These are phyloP conservation scores for Pyrenopolyporus hunteri DNA, from an alignment of 495 filamentous ascomycete species.

Conservation along the genomic window DNA sequence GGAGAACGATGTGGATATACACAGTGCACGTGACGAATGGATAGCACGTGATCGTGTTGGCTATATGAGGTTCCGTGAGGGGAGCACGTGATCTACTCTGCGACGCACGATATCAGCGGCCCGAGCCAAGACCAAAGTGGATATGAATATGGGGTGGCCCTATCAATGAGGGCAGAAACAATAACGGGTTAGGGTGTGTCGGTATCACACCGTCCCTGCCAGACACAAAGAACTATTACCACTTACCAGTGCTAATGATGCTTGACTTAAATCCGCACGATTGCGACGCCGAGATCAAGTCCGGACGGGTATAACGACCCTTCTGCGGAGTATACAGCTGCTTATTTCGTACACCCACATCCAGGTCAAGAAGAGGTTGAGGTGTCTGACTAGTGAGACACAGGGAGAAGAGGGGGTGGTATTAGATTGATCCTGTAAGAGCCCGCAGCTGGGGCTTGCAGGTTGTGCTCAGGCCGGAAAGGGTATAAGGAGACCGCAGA, in stretches of 20 bases:
- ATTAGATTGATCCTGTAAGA: slow-evolving; percentile 24
- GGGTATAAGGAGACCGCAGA: slow-evolving; percentile 31
- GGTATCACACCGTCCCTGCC: background rate
- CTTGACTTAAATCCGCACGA: too few relatives aligned
- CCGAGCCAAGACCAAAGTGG: too few relatives aligned
- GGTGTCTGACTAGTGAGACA: slow-evolving; percentile 25
- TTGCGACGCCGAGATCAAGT: too few relatives aligned
- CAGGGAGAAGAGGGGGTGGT: slow-evolving; percentile 8
- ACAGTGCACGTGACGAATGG: too few relatives aligned
- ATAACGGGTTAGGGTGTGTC: background rate
- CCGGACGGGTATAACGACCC: too few relatives aligned
- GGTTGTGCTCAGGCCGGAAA: slow-evolving; percentile 24
- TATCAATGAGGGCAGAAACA: background rate
- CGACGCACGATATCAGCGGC: too few relatives aligned
- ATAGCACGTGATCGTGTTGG: too few relatives aligned
- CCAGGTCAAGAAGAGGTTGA: background rate
- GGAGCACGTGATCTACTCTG: too few relatives aligned
- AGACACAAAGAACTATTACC: background rate
- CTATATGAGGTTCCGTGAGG: too few relatives aligned
- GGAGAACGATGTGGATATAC: too few relatives aligned
- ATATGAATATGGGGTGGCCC: background rate
- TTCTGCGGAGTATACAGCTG: too few relatives aligned
- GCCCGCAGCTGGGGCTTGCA: slow-evolving; percentile 33
- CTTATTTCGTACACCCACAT: too few relatives aligned
- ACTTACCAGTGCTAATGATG: background rate